These are phyloP conservation scores for Penicillium psychrofluorescens DNA, from an alignment of 495 filamentous ascomycete genomes.

Conservation along the genomic window DNA sequence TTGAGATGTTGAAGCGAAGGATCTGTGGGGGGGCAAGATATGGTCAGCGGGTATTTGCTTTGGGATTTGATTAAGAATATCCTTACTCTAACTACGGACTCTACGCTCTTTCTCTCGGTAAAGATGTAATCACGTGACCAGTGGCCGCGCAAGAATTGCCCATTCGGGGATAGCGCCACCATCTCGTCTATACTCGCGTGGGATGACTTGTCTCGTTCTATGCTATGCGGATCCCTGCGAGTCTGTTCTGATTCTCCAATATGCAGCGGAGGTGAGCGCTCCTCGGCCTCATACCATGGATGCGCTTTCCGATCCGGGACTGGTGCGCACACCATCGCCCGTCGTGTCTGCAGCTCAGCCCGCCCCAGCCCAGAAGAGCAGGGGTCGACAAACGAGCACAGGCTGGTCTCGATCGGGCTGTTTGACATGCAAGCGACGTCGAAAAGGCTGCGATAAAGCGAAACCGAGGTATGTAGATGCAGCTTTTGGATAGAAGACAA, in stretches of 20 bases:
- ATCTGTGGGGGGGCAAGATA: no score
- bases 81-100: neutral
- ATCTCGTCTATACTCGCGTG: no score
- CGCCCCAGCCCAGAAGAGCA: slow-evolving; percentile 5
- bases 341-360: slow-evolving; percentile 1
- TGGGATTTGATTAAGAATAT: no score
- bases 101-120: neutral
- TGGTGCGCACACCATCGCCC: slow-evolving; percentile 1
- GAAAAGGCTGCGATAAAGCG: slow-evolving; percentile 38
- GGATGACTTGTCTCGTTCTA: no score
- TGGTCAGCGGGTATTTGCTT: no score
- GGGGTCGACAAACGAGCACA: slow-evolving; percentile 25
- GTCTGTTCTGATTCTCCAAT: no score
- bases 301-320: slow-evolving; percentile 7
- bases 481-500: neutral
- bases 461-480: slow-evolving; percentile 28
- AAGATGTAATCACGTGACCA: slow-evolving; percentile 10
- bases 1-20: no score
- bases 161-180: slow-evolving; percentile 8
- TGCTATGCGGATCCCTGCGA: no score
- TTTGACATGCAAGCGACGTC: slow-evolving; percentile 36
- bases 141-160: slow-evolving; percentile 9
- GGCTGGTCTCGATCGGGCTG: slow-evolving; percentile 40
- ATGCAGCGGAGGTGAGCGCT: no score
- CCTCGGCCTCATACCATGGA: slow-evolving; percentile 4